These are phyloP conservation scores for Zymoseptoria crescenta DNA, from an alignment of 2,329 filamentous ascomycete species.

Conservation along the genomic window DNA sequence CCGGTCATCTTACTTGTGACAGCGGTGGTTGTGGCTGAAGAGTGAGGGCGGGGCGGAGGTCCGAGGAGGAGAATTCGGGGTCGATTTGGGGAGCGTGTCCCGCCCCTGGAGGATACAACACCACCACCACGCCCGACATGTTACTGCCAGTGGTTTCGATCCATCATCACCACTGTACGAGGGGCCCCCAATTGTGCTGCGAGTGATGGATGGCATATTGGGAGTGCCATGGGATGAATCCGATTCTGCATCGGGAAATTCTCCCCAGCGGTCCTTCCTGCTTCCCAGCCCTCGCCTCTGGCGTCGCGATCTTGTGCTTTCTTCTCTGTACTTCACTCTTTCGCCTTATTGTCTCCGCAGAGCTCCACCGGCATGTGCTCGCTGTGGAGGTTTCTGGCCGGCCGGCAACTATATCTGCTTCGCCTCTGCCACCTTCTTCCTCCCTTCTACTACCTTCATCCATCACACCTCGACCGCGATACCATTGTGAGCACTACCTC, in stretches of 20 bases:
- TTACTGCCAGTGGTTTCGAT: not conserved
- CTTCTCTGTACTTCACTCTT: not conserved
- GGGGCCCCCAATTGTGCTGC: not conserved
- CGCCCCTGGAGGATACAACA: not conserved
- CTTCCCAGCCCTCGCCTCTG: not conserved
- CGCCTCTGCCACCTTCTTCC: not conserved
- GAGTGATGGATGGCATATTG: not conserved
- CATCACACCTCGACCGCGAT: not conserved
- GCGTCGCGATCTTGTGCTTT: not conserved
- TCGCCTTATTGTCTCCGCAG: not conserved
- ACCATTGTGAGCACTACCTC: not conserved
- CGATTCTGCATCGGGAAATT: not conserved
- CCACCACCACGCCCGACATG: not conserved
- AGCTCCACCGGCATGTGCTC: not conserved
- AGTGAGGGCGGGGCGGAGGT: not conserved
- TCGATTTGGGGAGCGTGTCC: not conserved
- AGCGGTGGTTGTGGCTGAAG: not conserved
- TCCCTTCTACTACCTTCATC: not conserved
- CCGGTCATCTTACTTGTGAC: not conserved
- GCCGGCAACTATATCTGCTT: not conserved
- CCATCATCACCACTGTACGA: not conserved
- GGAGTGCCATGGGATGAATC: not conserved
- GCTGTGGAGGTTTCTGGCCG: not conserved
- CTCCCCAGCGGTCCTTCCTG: not conserved
- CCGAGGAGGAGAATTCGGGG: not conserved